Conservation (phyloP, 2,329 filamentous ascomycete genomes). For the Neurospora sp. region DNA sequence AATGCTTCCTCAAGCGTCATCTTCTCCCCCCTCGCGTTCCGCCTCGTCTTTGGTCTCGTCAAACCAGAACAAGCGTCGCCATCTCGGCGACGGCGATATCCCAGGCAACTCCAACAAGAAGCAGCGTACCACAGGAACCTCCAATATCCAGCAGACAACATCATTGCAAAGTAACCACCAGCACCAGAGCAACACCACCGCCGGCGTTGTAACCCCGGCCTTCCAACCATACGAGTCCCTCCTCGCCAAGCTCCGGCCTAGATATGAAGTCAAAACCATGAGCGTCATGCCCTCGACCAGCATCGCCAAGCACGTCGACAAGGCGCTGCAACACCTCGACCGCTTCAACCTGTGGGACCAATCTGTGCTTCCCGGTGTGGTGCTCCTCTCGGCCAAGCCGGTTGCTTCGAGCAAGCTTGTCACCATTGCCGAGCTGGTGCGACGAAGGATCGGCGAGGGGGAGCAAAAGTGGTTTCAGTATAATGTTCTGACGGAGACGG, state of each 20-base stretch:
- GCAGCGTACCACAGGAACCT: not conserved
- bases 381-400: constrained; percentile 42
- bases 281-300: constrained; percentile 51
- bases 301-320: constrained; percentile 44
- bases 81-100: not conserved
- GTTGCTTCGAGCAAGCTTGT: constrained; percentile 54
- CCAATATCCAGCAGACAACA: not conserved
- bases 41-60: not conserved
- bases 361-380: constrained; percentile 23
- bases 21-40: not conserved
- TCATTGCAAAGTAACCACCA: not conserved
- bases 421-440: constrained; percentile 57
- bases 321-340: constrained; percentile 35
- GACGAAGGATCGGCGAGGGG: constrained; percentile 41
- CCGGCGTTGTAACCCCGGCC: constrained; percentile 16
- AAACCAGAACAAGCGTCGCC: not conserved
- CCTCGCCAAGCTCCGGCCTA: constrained; percentile 32
- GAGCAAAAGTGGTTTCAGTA: constrained; percentile 45
- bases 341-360: constrained; percentile 19
- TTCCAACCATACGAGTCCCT: constrained; percentile 31
- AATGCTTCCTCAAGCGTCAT: not conserved
- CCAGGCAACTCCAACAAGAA: constrained; percentile 1
- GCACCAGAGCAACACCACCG: not conserved
- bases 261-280: constrained; percentile 40
- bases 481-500: constrained; percentile 44